Evolutionary conservation across 2,329 filamentous ascomycete species (phyloP).

Genomic region (Coccinonectria pachysandricola): DNA sequence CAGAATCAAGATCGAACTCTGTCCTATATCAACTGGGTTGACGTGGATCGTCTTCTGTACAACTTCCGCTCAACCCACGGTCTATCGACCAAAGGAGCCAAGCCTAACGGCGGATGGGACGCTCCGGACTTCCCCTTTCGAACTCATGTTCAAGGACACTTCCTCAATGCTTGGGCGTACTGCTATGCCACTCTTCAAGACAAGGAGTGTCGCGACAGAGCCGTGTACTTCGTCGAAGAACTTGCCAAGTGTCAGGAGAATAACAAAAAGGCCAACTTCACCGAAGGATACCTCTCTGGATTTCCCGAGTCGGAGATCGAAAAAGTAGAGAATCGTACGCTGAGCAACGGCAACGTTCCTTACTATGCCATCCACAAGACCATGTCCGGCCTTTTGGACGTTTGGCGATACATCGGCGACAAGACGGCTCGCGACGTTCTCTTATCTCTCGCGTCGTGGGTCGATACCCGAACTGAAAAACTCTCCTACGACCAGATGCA

Average conservation of each 20-base stretch:
- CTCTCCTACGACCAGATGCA: constrained; percentile 37
- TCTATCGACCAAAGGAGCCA: constrained; percentile 35
- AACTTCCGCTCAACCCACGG: constrained; percentile 36
- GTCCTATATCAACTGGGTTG: constrained; percentile 34
- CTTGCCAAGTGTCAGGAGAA: constrained; percentile 41
- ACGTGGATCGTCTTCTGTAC: constrained; percentile 37
- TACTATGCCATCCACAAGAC: constrained; percentile 47
- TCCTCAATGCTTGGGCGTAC: constrained; percentile 38
- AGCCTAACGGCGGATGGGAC: constrained; percentile 41
- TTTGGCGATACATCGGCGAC: constrained; percentile 35
- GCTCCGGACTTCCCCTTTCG: constrained; percentile 43
- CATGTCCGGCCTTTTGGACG: constrained; percentile 39
- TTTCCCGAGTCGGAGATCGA: constrained; percentile 42
- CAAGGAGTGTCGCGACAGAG: constrained; percentile 32
- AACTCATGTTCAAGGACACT: constrained; percentile 40
- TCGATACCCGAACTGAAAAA: constrained; percentile 33
- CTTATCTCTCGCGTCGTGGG: constrained; percentile 35
- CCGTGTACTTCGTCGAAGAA: constrained; percentile 34
- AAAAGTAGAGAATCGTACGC: constrained; percentile 30
- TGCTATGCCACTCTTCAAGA: constrained; percentile 35
- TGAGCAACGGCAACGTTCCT: constrained; percentile 39
- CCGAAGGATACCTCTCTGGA: constrained; percentile 36
- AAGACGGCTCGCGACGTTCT: constrained; percentile 32
- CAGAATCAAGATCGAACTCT: constrained; percentile 33
- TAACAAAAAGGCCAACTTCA: constrained; percentile 34